phyloP scores from a whole-genome alignment of 306 rosid species.

The Vachellia collinsii region DNA sequence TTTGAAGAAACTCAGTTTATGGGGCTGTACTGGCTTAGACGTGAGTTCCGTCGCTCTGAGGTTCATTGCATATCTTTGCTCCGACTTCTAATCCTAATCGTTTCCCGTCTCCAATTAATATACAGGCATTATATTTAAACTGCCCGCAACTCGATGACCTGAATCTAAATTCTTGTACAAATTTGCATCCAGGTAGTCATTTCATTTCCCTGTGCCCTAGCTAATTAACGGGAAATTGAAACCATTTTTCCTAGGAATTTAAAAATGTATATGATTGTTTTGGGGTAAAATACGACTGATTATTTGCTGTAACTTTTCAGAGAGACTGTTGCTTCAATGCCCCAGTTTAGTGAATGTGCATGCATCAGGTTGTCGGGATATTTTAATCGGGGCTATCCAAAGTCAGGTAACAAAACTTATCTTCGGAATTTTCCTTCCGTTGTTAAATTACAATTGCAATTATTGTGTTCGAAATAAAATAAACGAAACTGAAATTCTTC shows the following conservation, averaged over 20 bases:
- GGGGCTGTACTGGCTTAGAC: constrained; percentile 97
- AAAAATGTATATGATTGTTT: background rate
- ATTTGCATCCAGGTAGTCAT: constrained; percentile 82
- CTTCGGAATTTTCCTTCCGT: background rate
- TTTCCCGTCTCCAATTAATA: constrained; percentile 31
- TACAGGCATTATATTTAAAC: constrained; percentile 88
- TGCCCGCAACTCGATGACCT: constrained; percentile 85
- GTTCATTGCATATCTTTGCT: constrained; percentile 18
- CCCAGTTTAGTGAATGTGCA: constrained; percentile 75
- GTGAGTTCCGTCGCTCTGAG: constrained; percentile 56
- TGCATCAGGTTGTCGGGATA: constrained; percentile 72
- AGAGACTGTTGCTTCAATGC: constrained; percentile 83
- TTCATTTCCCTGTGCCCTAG: constrained; percentile 30
- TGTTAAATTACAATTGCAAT: background rate
- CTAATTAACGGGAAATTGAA: constrained; percentile 16
- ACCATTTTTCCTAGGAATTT: background rate
- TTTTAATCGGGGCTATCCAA: constrained; percentile 64
- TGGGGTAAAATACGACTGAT: background rate
- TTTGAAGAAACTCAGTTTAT: constrained; percentile 86
- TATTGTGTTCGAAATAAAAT: background rate
- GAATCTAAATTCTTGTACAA: constrained; percentile 84
- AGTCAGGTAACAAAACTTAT: constrained; percentile 64
- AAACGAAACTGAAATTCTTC: background rate
- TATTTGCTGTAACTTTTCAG: constrained; percentile 51
- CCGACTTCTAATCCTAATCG: constrained; percentile 36